Percentiles rank a stretch among this genome's conserved stretches.
These are phyloP conservation scores for Coniella lustricola DNA, from an alignment of 2,329 filamentous ascomycete species.

Conservation along the genomic window DNA sequence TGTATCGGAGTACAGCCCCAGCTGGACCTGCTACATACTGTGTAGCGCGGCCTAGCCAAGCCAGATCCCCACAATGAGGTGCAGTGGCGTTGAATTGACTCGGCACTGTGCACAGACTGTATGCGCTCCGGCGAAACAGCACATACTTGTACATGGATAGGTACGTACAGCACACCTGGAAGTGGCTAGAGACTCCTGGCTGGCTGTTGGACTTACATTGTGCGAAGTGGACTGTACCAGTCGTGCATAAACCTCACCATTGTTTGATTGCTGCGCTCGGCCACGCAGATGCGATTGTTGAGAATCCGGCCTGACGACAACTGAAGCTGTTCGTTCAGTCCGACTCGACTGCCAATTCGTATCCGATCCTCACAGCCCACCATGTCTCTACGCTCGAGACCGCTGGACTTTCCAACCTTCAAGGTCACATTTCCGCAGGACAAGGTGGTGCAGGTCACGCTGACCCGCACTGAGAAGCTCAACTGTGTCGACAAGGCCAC, in stretches of 20 bases:
- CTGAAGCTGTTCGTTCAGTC: no score
- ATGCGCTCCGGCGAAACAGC: no score
- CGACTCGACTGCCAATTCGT: neutral
- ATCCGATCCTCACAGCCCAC: neutral
- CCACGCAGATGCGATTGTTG: neutral
- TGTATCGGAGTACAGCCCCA: no score
- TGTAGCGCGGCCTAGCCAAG: no score
- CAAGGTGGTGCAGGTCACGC: constrained; percentile 27
- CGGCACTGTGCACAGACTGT: no score
- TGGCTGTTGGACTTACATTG: neutral
- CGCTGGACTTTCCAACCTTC: constrained; percentile 17
- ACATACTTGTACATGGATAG: neutral
- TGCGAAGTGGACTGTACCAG: neutral
- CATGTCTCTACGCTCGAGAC: constrained; percentile 14
- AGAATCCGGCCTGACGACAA: neutral
- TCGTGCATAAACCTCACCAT: neutral
- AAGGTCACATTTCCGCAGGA: constrained; percentile 14
- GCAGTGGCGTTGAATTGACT: no score
- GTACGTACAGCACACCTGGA: neutral
- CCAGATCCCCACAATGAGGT: no score
- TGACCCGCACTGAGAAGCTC: constrained; percentile 47
- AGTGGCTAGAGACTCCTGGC: neutral
- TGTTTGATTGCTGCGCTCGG: neutral
- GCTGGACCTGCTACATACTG: no score
- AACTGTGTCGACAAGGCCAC: constrained; percentile 44